Evolutionary conservation across 352 stramenopile species (phyloP), one percentile per base, ranked within the genome.

Genomic region (Globisporangium paroecandrum): DNA sequence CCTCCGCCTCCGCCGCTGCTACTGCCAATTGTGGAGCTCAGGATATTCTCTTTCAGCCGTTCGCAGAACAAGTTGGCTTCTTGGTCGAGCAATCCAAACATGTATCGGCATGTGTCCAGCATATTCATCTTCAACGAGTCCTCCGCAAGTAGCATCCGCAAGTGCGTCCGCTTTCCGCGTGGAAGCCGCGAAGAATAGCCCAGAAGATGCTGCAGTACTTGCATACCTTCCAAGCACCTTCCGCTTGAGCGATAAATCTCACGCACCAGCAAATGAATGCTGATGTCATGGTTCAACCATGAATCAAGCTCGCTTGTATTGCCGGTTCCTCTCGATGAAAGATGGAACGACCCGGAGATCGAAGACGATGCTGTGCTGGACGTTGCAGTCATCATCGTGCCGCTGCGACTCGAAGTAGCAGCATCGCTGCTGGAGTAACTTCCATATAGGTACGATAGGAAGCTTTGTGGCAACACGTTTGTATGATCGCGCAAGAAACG

Each of bases 241-340:
- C 88, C 88, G 61, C 84, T 94, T 5, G 85, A 84, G 20, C 79
- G 82, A 63, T 94, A 96, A 5, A 94, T 68, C 18, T 96, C 86
- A 3, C 86, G 85, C 9, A 96, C 68, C 29, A 92, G 72, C 36
- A 96, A 67, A 58, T 96, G 88, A n/a, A 96, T 64, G n/a, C 76
- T 86, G 56, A 96, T 87, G 34, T 94, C 85, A 62, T 96, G 86
- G 61, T 85, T 90, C 15, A 96, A 67, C 86, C 85, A 94, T 8
- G 77, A 76, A 63, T 96, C 88, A 64, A 93, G 73, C 32, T 94
- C 85, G 27, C 78, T 89, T 9, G 77, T 85, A 62, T 88, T 89
- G n/a, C 79, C 73, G 8, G 68, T 75, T 27, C 79, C 81, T 4
- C 80, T 70, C 38, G 74, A 83, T 59, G 69, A 87, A 7, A 90